Evolutionary conservation across 139 green algal genomes (phyloP).

Genomic region (Ostreobium quekettii): DNA sequence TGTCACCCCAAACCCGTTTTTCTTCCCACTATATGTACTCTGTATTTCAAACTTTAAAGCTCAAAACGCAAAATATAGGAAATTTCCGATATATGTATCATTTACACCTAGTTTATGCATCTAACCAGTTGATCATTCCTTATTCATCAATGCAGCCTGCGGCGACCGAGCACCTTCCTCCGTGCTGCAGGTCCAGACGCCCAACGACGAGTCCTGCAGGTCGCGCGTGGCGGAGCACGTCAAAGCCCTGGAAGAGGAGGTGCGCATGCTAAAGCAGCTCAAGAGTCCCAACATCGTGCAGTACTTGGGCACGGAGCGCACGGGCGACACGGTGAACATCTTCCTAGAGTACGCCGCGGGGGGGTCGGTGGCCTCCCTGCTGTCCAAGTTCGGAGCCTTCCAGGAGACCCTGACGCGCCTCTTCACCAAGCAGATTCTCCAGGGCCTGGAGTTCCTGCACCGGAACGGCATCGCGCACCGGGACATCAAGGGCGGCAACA

Average conservation of each 20-base stretch:
- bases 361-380: constrained; percentile 81
- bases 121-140: too few species aligned
- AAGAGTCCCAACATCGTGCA: constrained; percentile 88
- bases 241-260: constrained; percentile 68
- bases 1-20: too few species aligned
- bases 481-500: constrained; percentile 94
- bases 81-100: background rate
- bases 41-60: too few species aligned
- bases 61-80: too few species aligned
- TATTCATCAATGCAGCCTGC: background rate
- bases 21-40: too few species aligned
- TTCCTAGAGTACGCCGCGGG: constrained; percentile 95
- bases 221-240: constrained; percentile 59
- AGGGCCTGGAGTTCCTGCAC: constrained; percentile 91
- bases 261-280: constrained; percentile 68
- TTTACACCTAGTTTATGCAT: too few species aligned
- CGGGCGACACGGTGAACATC: constrained; percentile 76
- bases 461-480: constrained; percentile 79
- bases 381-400: constrained; percentile 73
- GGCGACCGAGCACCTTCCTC: background rate
- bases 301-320: constrained; percentile 83
- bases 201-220: constrained; percentile 36
- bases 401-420: constrained; percentile 55
- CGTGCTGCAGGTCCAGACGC: constrained; percentile 42
- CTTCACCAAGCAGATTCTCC: constrained; percentile 72